Evolutionary conservation across 345 rosid genomes (phyloP), one percentile per base, ranked within the genome.

Genomic region (Eutrema yunnanense): DNA sequence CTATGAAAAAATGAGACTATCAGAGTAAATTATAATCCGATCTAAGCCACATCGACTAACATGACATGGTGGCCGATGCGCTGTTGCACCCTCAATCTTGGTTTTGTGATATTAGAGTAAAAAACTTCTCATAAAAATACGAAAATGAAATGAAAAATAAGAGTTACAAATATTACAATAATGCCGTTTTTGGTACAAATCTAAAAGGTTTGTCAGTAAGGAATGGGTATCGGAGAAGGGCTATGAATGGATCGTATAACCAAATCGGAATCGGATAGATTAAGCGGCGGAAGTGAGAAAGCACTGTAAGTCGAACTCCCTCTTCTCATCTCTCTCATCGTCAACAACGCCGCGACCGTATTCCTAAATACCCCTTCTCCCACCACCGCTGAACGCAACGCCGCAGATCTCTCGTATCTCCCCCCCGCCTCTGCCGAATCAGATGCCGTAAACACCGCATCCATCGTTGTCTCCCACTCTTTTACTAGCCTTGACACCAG

Each of bases 261-360:
- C 6, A 86, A 52, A 48, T 88, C 88, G 50, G 86, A 70, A 9
- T 88, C 96, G 0, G 92, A 78, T 26, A 90, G 48, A 29, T 85
- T 84, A 11, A 90, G 73, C 26, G 98, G 98, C 55, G 98, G 96
- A 62, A 90, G 80, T 14, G 98, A 93, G 73, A 82, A 86, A 9
- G 77, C 82, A 22, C 85, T 58, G 48, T 81, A 78, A 44, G 97
- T 90, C 3, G 98, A 93, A 72, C 97, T 93, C 6, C 87, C 87
- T 52, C 85, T 84, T 77, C 97, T 83, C 65, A 89, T 90, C 64
- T 93, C 96, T 61, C 81, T 84, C 96, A 90, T 89, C 2, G 82
- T 87, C 85, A 83, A 33, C 50, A 90, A 68, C 5, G 96, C 97
- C 6, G 86, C 94, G 1, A 93, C 85, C 0, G 97, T 85, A 36